phyloP scores from a whole-genome alignment of 306 rosid genomes.

The Cucumis melo region DNA sequence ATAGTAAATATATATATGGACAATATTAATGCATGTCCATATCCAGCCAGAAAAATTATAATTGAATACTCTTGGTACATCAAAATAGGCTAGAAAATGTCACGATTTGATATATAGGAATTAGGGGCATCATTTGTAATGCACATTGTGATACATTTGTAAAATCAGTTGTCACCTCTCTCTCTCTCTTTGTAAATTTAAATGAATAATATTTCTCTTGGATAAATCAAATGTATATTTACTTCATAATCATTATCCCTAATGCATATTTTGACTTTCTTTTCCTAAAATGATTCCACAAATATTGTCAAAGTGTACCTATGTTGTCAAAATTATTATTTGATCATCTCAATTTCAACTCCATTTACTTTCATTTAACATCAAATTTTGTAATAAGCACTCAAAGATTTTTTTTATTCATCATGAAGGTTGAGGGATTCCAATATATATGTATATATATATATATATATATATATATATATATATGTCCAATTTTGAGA shows the following conservation, averaged over 20 bases:
- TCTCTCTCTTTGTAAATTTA: not conserved
- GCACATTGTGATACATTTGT: not conserved
- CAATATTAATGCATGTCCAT: not conserved
- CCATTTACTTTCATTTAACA: too few species aligned
- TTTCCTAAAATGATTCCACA: not conserved
- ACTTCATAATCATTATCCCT: not conserved
- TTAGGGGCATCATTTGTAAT: not conserved
- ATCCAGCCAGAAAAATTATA: not conserved
- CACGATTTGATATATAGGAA: not conserved
- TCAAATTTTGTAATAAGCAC: too few species aligned
- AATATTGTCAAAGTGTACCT: not conserved
- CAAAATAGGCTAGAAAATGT: not conserved
- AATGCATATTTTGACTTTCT: not conserved
- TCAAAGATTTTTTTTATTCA: too few species aligned
- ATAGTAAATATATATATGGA: too few species aligned
- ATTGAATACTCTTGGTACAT: not conserved
- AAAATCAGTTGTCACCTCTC: conserved; percentile 4
- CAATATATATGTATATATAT: too few species aligned
- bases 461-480: too few species aligned
- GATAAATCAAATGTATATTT: not conserved
- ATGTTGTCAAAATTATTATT: not conserved
- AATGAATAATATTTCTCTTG: not conserved
- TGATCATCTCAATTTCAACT: not conserved
- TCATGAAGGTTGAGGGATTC: too few species aligned
- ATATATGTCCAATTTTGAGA: too few species aligned